phyloP scores from a whole-genome alignment of 805 yeast species.

The Cyberlindnera mycetangii region DNA sequence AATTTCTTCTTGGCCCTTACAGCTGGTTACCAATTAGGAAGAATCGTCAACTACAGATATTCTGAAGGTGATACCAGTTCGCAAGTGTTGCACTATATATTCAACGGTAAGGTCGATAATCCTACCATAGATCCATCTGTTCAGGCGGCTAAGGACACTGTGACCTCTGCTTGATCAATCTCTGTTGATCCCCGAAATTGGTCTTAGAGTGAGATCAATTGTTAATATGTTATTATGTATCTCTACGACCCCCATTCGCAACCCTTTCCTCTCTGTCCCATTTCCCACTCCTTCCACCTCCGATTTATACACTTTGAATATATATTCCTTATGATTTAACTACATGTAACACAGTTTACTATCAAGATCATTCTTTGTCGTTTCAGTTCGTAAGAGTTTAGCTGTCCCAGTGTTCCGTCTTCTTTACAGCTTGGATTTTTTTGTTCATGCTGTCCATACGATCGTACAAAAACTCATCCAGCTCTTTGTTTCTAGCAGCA shows the following conservation, averaged over 20 bases:
- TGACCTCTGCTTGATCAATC: conserved; percentile 7
- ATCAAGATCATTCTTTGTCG: no score
- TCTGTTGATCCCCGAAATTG: no score
- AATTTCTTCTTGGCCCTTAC: conserved; percentile 91
- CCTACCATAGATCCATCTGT: conserved; percentile 1
- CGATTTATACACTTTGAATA: no score
- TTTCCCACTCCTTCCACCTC: neutral
- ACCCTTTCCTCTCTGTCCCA: neutral
- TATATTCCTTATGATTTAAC: neutral
- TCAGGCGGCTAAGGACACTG: conserved; percentile 9
- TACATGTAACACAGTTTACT: neutral
- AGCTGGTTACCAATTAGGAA: conserved; percentile 76
- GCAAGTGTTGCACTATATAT: conserved; percentile 57
- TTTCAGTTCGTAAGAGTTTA: neutral
- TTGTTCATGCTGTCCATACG: conserved; percentile 23
- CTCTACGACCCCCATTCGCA: neutral
- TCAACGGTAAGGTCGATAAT: conserved; percentile 39
- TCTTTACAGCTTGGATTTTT: conserved; percentile 10
- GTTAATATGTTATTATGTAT: conserved; percentile 1
- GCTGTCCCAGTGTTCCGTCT: conserved; percentile 2
- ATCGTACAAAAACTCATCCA: conserved; percentile 22
- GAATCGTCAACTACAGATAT: conserved; percentile 68
- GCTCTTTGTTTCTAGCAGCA: conserved; percentile 22
- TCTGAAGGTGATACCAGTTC: conserved; percentile 57
- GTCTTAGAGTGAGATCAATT: neutral